A percentile compares a stretch with the other conserved stretches of the same genome.
Conservation (phyloP, 2,329 filamentous ascomycete species). For the Lachnellula hyalina region DNA sequence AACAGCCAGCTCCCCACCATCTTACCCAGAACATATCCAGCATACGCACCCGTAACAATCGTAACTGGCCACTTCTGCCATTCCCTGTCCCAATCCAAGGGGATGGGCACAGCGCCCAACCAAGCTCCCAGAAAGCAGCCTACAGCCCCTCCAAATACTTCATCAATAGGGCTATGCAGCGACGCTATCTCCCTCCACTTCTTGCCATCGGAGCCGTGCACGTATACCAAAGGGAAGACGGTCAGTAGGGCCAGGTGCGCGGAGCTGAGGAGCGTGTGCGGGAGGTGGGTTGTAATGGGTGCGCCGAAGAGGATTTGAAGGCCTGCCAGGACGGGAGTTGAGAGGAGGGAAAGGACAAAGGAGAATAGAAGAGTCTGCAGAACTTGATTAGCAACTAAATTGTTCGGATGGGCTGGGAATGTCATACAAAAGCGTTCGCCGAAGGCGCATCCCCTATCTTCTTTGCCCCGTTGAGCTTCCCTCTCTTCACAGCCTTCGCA, state of each 20-base stretch:
- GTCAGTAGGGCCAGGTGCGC: constrained; percentile 76
- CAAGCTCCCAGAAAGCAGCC: constrained; percentile 79
- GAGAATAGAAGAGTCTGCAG: constrained; percentile 65
- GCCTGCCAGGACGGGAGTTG: constrained; percentile 47
- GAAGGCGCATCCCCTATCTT: constrained; percentile 33
- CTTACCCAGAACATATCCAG: constrained; percentile 70
- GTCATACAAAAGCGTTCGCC: constrained; percentile 11
- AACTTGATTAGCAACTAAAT: background rate
- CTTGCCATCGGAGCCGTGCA: constrained; percentile 68
- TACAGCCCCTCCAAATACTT: constrained; percentile 75
- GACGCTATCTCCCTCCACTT: constrained; percentile 69
- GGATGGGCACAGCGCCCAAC: constrained; percentile 92
- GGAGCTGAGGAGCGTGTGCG: constrained; percentile 74
- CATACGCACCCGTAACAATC: constrained; percentile 75
- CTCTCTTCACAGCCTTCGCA: constrained; percentile 42
- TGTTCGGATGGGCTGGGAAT: background rate
- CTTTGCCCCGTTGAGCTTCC: constrained; percentile 49
- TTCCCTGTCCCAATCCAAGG: constrained; percentile 96
- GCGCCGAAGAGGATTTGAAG: constrained; percentile 82
- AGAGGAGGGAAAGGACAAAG: constrained; percentile 47
- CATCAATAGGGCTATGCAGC: constrained; percentile 68
- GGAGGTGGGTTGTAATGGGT: constrained; percentile 74
- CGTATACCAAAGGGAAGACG: constrained; percentile 77
- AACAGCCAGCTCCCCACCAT: constrained; percentile 43
- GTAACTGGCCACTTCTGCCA: constrained; percentile 99